Conservation (phyloP, 192 early-diverging fungal species). For the Gigaspora rosea region DNA sequence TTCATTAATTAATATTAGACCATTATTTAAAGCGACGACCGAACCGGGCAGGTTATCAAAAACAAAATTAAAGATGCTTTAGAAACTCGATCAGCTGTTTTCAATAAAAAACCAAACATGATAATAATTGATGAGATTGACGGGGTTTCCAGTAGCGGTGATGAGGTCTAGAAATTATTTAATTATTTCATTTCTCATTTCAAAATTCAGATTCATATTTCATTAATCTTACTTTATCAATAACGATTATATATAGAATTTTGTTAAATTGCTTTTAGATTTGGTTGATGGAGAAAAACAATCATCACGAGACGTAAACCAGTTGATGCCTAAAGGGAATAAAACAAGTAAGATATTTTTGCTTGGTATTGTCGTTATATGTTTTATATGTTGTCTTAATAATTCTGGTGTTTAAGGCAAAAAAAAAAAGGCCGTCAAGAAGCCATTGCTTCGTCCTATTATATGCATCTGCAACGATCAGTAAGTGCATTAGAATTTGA, state of each 20-base stretch:
- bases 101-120: conserved; percentile 71
- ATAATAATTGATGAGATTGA: conserved; percentile 97
- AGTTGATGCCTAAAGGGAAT: conserved; percentile 15
- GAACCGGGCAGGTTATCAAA: conserved; percentile 73
- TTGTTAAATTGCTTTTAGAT: conserved; percentile 79
- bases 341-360: conserved; percentile 31
- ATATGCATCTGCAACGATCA: conserved; percentile 99
- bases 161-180: conserved; percentile 51
- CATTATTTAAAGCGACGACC: conserved; percentile 78
- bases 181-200: too few relatives aligned
- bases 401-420: background rate
- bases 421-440: conserved; percentile 40
- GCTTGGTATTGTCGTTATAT: background rate
- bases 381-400: background rate
- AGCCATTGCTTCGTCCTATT: conserved; percentile 81
- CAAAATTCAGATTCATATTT: too few relatives aligned
- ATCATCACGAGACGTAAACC: background rate
- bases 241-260: conserved; percentile 52
- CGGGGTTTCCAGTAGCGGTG: conserved; percentile 75
- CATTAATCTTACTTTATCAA: too few relatives aligned
- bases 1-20: conserved; percentile 29
- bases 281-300: conserved; percentile 52
- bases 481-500: conserved; percentile 42
- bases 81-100: conserved; percentile 72
- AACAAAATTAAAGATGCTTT: conserved; percentile 76